Evolutionary conservation across 805 yeast genomes (phyloP).

Genomic region (Lachancea meyersii): DNA sequence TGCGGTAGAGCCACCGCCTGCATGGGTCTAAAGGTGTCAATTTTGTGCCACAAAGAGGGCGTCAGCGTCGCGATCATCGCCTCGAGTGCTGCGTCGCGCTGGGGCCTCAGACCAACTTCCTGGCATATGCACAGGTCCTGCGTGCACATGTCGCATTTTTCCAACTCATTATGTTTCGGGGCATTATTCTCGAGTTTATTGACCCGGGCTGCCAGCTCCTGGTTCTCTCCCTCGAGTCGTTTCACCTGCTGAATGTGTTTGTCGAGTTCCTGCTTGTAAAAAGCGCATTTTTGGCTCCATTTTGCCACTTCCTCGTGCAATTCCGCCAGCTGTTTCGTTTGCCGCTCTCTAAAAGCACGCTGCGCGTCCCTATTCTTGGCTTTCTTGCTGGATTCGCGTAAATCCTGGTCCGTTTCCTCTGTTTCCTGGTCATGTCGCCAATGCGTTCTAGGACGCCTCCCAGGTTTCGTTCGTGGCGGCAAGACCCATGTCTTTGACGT

Average conservation of each 20-base stretch:
- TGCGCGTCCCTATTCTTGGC: constrained; percentile 87
- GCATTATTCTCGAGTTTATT: neutral
- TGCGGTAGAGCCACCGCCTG: constrained; percentile 45
- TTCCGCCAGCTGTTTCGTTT: constrained; percentile 76
- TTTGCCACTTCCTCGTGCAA: constrained; percentile 45
- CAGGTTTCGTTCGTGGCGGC: constrained; percentile 76
- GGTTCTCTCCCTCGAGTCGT: neutral
- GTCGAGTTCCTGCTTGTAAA: constrained; percentile 8
- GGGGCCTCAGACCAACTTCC: constrained; percentile 18
- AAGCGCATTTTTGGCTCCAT: constrained; percentile 42
- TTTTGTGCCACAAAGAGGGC: constrained; percentile 31
- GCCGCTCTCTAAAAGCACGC: constrained; percentile 79
- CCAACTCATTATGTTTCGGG: neutral
- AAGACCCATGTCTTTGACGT: constrained; percentile 66
- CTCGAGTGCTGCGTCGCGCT: constrained; percentile 14
- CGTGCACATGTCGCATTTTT: constrained; percentile 57
- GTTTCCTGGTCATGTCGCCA: neutral
- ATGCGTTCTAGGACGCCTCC: constrained; percentile 43
- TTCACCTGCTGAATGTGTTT: neutral
- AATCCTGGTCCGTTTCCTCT: constrained; percentile 43
- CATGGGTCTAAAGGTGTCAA: constrained; percentile 48
- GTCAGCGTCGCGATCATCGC: constrained; percentile 12
- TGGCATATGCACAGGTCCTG: constrained; percentile 69
- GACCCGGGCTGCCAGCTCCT: neutral
- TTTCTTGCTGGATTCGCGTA: constrained; percentile 57